Conservation (phyloP, 129 eudicot species). For the Flaveria robusta region DNA sequence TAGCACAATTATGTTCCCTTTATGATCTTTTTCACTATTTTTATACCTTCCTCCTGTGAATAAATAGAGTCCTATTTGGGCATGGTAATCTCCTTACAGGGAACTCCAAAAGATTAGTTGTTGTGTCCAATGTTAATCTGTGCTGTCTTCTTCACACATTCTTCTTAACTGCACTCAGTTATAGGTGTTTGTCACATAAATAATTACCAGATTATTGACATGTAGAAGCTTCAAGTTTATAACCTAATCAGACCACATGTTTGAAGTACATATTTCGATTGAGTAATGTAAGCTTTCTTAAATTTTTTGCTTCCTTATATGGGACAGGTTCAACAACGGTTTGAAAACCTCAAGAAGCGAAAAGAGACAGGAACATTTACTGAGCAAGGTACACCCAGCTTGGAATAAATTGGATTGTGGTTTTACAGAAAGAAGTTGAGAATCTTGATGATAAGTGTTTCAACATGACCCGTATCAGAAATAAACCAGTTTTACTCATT, state of each 20-base stretch:
- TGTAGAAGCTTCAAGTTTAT: conserved; percentile 11
- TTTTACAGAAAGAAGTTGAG: not conserved
- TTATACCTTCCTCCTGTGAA: not conserved
- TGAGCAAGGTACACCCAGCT: conserved; percentile 66
- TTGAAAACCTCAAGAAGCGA: conserved; percentile 91
- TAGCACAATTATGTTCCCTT: too few species aligned
- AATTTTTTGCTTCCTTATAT: not conserved
- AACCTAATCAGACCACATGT: conserved; percentile 4
- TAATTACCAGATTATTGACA: conserved; percentile 14
- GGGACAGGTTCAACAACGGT: conserved; percentile 85
- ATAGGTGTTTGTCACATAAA: conserved; percentile 1
- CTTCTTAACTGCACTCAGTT: not conserved
- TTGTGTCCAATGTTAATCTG: not conserved
- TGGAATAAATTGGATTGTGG: not conserved
- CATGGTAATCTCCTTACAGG: not conserved
- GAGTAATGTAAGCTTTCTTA: not conserved
- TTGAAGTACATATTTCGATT: conserved; percentile 3
- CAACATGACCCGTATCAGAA: not conserved
- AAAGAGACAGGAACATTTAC: conserved; percentile 84
- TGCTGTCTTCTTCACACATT: not conserved
- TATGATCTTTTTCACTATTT: not conserved
- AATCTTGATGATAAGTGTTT: not conserved
- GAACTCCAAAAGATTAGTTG: conserved; percentile 2
- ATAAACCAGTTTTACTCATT: not conserved
- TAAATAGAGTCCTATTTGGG: not conserved